A percentile compares a stretch with the other conserved stretches of the same genome.
These are phyloP conservation scores for Dryadomyces sulphureus DNA, from an alignment of 2,329 filamentous ascomycete genomes.

Conservation along the genomic window DNA sequence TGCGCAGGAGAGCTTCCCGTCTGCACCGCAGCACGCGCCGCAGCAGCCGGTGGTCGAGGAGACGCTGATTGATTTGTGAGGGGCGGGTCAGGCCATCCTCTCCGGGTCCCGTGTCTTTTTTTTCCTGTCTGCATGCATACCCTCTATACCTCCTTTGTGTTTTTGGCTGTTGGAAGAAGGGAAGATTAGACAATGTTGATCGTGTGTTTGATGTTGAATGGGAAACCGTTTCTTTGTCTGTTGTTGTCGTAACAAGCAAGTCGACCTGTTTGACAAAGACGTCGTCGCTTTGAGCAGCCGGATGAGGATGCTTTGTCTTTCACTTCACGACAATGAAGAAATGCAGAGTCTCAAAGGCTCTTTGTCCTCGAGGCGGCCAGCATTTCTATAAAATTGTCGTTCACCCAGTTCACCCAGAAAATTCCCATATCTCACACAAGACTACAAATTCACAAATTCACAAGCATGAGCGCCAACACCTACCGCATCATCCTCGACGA, in stretches of 20 bases:
- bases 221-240: not conserved
- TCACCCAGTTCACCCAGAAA: too few relatives aligned
- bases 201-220: not conserved
- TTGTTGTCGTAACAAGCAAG: not conserved
- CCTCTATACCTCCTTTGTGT: not conserved
- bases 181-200: not conserved
- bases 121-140: not conserved
- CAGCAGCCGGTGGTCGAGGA: slow-evolving; percentile 52
- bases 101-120: not conserved
- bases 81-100: not conserved
- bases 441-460: too few relatives aligned
- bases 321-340: too few relatives aligned
- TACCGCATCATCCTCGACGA: slow-evolving; percentile 4
- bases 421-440: too few relatives aligned
- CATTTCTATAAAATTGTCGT: too few relatives aligned
- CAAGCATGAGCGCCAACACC: too few relatives aligned
- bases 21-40: slow-evolving; percentile 47
- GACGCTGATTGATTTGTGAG: slow-evolving; percentile 57
- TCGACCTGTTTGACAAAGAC: too few relatives aligned
- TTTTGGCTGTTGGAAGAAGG: not conserved
- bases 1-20: slow-evolving; percentile 48
- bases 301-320: too few relatives aligned
- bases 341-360: too few relatives aligned
- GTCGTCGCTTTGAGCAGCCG: too few relatives aligned
- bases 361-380: too few relatives aligned